Evolutionary conservation across 2,329 filamentous ascomycete genomes (phyloP).

Genomic region (Cytospora piceae): DNA sequence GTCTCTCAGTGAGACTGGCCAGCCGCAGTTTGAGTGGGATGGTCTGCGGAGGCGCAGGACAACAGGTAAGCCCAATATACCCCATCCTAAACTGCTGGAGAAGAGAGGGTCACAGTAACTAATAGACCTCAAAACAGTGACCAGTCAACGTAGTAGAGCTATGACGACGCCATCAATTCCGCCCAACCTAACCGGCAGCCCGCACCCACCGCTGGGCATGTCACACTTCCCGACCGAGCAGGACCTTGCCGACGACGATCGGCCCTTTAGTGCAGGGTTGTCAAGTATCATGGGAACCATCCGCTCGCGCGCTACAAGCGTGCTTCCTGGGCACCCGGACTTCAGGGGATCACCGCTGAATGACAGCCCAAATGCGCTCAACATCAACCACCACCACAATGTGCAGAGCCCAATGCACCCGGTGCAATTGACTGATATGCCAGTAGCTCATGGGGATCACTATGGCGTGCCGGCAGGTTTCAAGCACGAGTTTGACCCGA

Average conservation of each 20-base stretch:
- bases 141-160: constrained; percentile 45
- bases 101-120: background rate
- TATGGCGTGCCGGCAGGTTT: constrained; percentile 52
- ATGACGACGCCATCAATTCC: constrained; percentile 42
- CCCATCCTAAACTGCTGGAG: too few relatives aligned
- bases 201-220: constrained; percentile 84
- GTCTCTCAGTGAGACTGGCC: constrained; percentile 77
- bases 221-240: constrained; percentile 75
- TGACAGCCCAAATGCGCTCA: constrained; percentile 19
- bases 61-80: constrained; percentile 31
- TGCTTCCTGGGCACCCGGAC: constrained; percentile 46
- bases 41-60: constrained; percentile 75
- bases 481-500: constrained; percentile 50
- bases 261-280: constrained; percentile 51
- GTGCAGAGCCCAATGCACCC: constrained; percentile 62
- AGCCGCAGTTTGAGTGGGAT: constrained; percentile 79
- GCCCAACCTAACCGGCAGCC: constrained; percentile 33
- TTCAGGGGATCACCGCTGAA: constrained; percentile 39
- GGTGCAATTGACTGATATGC: constrained; percentile 65
- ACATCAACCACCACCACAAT: constrained; percentile 36
- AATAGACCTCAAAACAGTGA: background rate
- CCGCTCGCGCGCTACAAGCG: constrained; percentile 49
- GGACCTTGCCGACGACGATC: constrained; percentile 59
- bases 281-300: constrained; percentile 63
- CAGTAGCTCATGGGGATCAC: constrained; percentile 49